A percentile compares a stretch with the other conserved stretches of the same genome.
Evolutionary conservation across 2,329 filamentous ascomycete species (phyloP).

Genomic region (Emericellopsis atlantica): DNA sequence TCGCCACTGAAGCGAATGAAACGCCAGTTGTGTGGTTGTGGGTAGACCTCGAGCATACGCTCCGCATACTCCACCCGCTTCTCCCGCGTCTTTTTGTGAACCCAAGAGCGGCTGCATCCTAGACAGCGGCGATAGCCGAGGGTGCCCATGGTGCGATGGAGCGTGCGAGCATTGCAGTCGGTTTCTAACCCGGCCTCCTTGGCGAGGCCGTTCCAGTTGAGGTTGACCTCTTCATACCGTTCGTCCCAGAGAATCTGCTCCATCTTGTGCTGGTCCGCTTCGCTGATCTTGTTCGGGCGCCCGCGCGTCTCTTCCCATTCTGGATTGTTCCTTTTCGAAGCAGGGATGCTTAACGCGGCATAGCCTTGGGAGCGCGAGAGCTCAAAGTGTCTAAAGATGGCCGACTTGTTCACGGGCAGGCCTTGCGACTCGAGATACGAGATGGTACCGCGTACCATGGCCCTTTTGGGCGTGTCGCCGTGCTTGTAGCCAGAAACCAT

Average conservation of each 20-base stretch:
- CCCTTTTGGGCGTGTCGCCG: conserved; percentile 22
- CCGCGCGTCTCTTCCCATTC: conserved; percentile 25
- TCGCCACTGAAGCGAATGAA: conserved; percentile 20
- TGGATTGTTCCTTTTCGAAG: conserved; percentile 20
- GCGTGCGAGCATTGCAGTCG: conserved; percentile 19
- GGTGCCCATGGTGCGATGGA: conserved; percentile 24
- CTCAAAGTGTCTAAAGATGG: conserved; percentile 25
- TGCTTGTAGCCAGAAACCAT: conserved; percentile 21
- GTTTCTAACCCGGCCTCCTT: conserved; percentile 18
- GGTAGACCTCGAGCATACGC: conserved; percentile 17
- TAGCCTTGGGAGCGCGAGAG: conserved; percentile 24
- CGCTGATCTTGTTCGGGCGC: conserved; percentile 19
- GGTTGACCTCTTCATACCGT: conserved; percentile 14
- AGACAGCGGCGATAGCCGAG: conserved; percentile 21
- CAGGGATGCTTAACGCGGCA: conserved; percentile 18
- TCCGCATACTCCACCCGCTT: conserved; percentile 19
- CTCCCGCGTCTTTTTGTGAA: conserved; percentile 17
- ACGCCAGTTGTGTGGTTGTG: conserved; percentile 17
- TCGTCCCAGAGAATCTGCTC: conserved; percentile 23
- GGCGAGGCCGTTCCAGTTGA: conserved; percentile 20
- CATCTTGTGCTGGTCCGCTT: conserved; percentile 21
- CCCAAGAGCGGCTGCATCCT: conserved; percentile 14
- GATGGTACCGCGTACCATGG: conserved; percentile 24
- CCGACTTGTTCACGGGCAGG: conserved; percentile 23
- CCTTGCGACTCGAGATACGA: conserved; percentile 24